phyloP scores from a whole-genome alignment of 73 alveolate species.

The Tetrahymena thermophila region DNA sequence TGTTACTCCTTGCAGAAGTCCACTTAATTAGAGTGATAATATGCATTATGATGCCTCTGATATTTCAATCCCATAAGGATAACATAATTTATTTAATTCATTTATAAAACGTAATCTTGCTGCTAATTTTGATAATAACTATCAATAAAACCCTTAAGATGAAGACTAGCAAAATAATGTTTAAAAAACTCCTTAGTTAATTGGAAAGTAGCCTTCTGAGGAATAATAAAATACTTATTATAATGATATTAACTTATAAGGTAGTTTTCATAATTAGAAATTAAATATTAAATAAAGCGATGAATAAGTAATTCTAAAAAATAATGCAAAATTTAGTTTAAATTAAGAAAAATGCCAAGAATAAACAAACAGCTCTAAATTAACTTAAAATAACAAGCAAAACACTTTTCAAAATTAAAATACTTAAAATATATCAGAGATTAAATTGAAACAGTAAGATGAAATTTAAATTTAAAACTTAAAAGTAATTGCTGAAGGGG shows the following conservation, averaged over 20 bases:
- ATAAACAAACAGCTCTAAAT: not conserved
- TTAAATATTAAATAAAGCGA: not conserved
- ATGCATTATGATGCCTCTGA: not conserved
- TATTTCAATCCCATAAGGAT: not conserved
- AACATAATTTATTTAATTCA: not conserved
- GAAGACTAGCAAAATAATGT: not conserved
- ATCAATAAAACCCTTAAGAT: not conserved
- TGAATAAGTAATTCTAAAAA: not conserved
- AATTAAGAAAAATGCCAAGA: not conserved
- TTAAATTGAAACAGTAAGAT: not conserved
- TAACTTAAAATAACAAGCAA: not conserved
- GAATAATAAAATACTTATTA: not conserved
- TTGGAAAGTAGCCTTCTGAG: not conserved
- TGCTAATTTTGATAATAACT: not conserved
- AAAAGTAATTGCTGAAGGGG: not conserved
- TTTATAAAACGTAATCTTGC: not conserved
- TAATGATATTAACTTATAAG: not conserved
- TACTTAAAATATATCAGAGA: not conserved
- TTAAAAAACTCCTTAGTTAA: not conserved
- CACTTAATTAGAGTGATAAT: not conserved
- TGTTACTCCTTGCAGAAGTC: not conserved
- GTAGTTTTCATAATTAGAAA: not conserved
- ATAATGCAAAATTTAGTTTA: not conserved
- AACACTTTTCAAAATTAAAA: not conserved
- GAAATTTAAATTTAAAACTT: not conserved